Evolutionary conservation across 2,329 filamentous ascomycete species (phyloP), one percentile per base, ranked within the genome.

Genomic region (Penicillium sp.): DNA sequence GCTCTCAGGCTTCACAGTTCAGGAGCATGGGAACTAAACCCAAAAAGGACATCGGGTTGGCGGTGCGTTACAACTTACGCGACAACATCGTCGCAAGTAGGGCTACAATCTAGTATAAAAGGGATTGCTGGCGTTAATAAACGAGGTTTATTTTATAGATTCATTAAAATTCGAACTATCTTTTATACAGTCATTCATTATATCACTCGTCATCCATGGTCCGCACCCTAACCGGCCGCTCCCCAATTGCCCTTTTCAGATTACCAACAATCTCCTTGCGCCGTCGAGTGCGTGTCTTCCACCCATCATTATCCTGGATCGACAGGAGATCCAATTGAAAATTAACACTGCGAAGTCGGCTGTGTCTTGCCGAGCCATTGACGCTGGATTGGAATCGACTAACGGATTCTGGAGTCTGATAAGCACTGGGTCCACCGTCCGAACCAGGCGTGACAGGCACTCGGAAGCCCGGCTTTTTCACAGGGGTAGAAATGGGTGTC

Each of bases 381-480:
- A 72, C 55, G 57, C 68, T 75, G 24, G 63, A 63, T 24, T 68
- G 71, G 65, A 70, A 72, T 59, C 65, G 67, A 23, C 63, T 64
- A 45, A 64, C 65, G 23, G 73, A 74, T n/a, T 75, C 72, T 1
- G 74, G 73, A 0, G 74, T 76, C 58, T 75, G 72, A 42, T 74
- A 76, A 11, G 70, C 64, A 53, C 66, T 74, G 47, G 61, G 49
- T 5, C 66, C 66, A 52, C 74, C 73, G 26, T 58, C 51, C 2
- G 72, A 73, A 11, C 71, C 73, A 18, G 74, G 74, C 0, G 73
- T 75, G 6, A 63, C 60, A 16, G 73, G 71, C n/a, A 70, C 57
- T 18, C 65, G 66, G 7, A 62, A 65, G n/a, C 61, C 38, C 5
- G 59, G 62, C 61, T 74, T 75, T 43, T 65, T 68, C 1, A 68